Conservation (phyloP, 1,139 yeast genomes). For the Meyerozyma guilliermondii region DNA sequence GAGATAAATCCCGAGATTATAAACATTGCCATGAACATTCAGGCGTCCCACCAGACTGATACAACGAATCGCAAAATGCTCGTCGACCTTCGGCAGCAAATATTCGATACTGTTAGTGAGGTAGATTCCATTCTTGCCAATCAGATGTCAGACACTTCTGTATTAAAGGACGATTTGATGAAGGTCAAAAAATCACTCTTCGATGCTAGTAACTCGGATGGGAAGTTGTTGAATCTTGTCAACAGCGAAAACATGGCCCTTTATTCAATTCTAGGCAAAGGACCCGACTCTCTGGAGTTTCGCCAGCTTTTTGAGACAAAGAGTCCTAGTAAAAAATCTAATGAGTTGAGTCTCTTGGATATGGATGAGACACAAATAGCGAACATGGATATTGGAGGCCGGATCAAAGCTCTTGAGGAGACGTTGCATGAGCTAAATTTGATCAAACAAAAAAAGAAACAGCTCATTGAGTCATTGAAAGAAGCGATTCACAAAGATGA, state of each 20-base stretch:
- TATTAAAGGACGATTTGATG: slow-evolving; percentile 46
- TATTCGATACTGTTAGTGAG: slow-evolving; percentile 31
- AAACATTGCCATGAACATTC: slow-evolving; percentile 24
- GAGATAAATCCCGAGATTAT: slow-evolving; percentile 15
- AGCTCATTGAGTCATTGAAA: slow-evolving; percentile 62
- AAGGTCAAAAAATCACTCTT: slow-evolving; percentile 59
- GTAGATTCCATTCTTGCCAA: slow-evolving; percentile 26
- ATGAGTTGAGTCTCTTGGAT: slow-evolving; percentile 53
- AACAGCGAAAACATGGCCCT: slow-evolving; percentile 21
- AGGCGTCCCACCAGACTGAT: slow-evolving; percentile 19
- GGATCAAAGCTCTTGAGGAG: slow-evolving; percentile 43
- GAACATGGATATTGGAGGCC: slow-evolving; percentile 17
- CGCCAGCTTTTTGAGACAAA: slow-evolving; percentile 20
- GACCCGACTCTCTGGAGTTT: slow-evolving; percentile 29
- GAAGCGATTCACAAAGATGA: slow-evolving; percentile 76
- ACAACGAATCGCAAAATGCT: slow-evolving; percentile 19
- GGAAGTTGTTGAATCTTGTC: slow-evolving; percentile 40
- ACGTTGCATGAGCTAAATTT: slow-evolving; percentile 38
- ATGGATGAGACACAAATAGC: slow-evolving; percentile 41
- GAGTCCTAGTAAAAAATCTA: slow-evolving; percentile 6
- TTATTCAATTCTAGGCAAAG: slow-evolving; percentile 27
- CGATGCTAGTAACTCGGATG: slow-evolving; percentile 67
- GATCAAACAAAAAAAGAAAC: slow-evolving; percentile 54
- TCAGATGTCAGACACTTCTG: slow-evolving; percentile 8
- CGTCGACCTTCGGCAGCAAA: slow-evolving; percentile 30